A percentile compares a stretch with the other conserved stretches of the same genome.
These are phyloP conservation scores for Trichophyton rubrum DNA, from an alignment of 2,329 filamentous ascomycete genomes.

Conservation along the genomic window DNA sequence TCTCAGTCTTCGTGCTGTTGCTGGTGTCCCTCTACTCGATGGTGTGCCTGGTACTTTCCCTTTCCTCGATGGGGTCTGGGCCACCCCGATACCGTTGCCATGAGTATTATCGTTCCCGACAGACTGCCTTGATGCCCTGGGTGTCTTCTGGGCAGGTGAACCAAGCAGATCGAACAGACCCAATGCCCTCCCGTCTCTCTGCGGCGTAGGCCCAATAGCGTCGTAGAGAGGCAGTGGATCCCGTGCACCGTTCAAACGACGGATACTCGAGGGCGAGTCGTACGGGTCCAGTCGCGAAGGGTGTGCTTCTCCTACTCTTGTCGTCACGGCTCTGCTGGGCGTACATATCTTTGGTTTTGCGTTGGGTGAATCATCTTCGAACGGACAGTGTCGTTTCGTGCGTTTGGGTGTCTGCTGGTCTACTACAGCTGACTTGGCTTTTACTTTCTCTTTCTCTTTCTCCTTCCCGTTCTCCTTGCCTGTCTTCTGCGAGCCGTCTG, in stretches of 20 bases:
- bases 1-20: conserved; percentile 1
- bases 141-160: conserved; percentile 24
- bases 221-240: conserved; percentile 25
- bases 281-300: conserved; percentile 34
- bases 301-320: conserved; percentile 17
- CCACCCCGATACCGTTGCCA: conserved; percentile 16
- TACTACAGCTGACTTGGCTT: conserved; percentile 10
- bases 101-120: too few species aligned
- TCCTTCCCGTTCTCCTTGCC: conserved; percentile 1
- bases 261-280: conserved; percentile 31
- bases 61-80: conserved; percentile 28
- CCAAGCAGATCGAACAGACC: conserved; percentile 39
- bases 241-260: conserved; percentile 27
- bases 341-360: conserved; percentile 12
- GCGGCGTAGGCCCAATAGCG: conserved; percentile 37
- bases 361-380: not conserved
- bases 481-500: conserved; percentile 9
- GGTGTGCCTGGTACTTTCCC: conserved; percentile 7
- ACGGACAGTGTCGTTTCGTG: conserved; percentile 9
- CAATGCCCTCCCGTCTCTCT: conserved; percentile 37
- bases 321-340: conserved; percentile 20
- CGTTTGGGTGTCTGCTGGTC: conserved; percentile 4
- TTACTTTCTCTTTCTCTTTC: too few species aligned
- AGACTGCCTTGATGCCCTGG: conserved; percentile 8
- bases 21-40: conserved; percentile 1